Percentiles rank a stretch among this genome's conserved stretches.
These are phyloP conservation scores for Pisolithus orientalis DNA, from an alignment of 768 basidiomycete species.

Conservation along the genomic window DNA sequence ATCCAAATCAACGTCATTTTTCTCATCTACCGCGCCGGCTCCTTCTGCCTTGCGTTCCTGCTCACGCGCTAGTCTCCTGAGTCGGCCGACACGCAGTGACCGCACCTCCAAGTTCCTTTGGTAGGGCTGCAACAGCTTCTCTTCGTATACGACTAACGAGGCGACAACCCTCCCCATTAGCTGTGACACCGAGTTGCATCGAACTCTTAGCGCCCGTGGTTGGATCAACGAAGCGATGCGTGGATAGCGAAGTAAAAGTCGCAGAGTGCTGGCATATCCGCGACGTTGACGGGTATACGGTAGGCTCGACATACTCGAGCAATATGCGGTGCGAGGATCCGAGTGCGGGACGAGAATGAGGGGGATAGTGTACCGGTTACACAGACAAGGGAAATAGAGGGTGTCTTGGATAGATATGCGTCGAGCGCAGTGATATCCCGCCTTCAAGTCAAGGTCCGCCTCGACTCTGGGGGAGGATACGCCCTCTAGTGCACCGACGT, in stretches of 20 bases:
- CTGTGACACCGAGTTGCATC: conserved; percentile 78
- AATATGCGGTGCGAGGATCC: conserved; percentile 52
- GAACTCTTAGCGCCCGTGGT: conserved; percentile 39
- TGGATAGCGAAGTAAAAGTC: conserved; percentile 86
- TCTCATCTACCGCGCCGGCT: conserved; percentile 1
- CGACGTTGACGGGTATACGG: conserved; percentile 76
- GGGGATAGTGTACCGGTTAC: conserved; percentile 70
- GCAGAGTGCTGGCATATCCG: conserved; percentile 80
- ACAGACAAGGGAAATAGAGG: conserved; percentile 52
- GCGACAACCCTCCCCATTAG: conserved; percentile 88
- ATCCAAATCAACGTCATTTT: conserved; percentile 8
- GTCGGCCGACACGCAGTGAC: conserved; percentile 64
- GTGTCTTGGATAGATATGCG: conserved; percentile 32
- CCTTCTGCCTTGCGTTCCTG: conserved; percentile 3
- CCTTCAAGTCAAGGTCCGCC: conserved; percentile 10
- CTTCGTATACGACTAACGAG: conserved; percentile 73
- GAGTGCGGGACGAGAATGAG: conserved; percentile 27
- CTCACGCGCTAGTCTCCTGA: conserved; percentile 52
- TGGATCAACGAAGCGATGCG: conserved; percentile 70
- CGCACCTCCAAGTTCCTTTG: conserved; percentile 67
- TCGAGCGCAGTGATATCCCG: conserved; percentile 43
- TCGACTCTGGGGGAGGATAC: not conserved
- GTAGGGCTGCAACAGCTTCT: conserved; percentile 73
- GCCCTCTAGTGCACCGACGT: not conserved
- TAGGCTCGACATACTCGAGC: conserved; percentile 47